Evolutionary conservation across 2,329 filamentous ascomycete species (phyloP), one percentile per base, ranked within the genome.

Genomic region (Rutstroemia sp.): DNA sequence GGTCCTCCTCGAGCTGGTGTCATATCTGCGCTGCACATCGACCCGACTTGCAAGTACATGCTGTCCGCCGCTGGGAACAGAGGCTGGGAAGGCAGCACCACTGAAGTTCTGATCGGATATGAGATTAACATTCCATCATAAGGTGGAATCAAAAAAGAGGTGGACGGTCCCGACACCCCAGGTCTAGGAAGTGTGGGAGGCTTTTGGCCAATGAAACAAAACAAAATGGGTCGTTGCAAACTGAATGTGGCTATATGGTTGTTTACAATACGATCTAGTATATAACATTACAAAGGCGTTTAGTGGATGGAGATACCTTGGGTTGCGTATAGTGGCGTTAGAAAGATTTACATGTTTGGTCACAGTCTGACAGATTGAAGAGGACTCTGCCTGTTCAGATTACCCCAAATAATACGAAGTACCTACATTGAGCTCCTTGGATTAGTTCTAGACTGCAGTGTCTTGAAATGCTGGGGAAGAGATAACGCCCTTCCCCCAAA

Each of bases 61-160:
- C 81, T 99, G 36, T 92, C 89, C 2, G 89, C 90, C 0, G 92
- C 89, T 4, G 94, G 94, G 0, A 97, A 94, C 60, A 77, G 94
- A 60, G 94, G 94, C 0, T 99, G 94, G 94, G 94, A 97, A 70
- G 94, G 94, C 1, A 84, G 81, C 19, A 86, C 81, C 38, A 97
- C 94, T 0, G 94, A 99, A 73, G 90, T 94, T 0, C 71, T 99
- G 58, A 82, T 99, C 54, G 94, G 94, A 16, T 99, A 99, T 71
- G 94, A 99, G 73, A 96, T 99, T 47, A 66, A 65, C 3, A 64
- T 63, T 48, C 54, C 63, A 30, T 57, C 45, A 39, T 42, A 6
- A 56, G 16, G n/a, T 19, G 9, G 16, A 42, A n/a, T 42, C 6
- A 42, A 8, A n/a, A 17, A n/a, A 19, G 39, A 17, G 39, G 16